A percentile compares a stretch with the other conserved stretches of the same genome.
phyloP scores from a whole-genome alignment of 1,139 yeast genomes.

The Debaryomycetaceae sp. region DNA sequence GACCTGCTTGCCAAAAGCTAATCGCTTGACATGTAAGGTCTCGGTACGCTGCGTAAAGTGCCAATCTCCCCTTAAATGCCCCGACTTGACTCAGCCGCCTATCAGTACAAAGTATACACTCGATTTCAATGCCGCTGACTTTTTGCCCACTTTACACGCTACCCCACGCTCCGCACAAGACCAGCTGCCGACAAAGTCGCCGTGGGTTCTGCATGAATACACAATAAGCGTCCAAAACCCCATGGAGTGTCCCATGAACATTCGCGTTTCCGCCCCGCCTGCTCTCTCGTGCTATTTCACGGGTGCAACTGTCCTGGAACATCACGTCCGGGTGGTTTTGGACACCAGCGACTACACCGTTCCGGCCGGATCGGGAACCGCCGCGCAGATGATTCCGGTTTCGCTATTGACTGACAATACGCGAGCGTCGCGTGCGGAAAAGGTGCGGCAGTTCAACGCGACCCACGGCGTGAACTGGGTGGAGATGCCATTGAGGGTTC shows the following conservation, averaged over 20 bases:
- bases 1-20: slow-evolving; percentile 13
- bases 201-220: background rate
- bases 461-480: slow-evolving; percentile 25
- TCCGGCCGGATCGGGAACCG: slow-evolving; percentile 7
- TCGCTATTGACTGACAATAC: slow-evolving; percentile 20
- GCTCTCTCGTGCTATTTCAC: background rate
- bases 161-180: background rate
- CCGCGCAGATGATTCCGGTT: slow-evolving; percentile 22
- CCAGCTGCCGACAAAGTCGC: background rate
- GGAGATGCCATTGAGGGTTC: slow-evolving; percentile 19
- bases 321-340: background rate
- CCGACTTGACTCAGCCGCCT: slow-evolving; percentile 15
- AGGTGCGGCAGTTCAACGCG: slow-evolving; percentile 8
- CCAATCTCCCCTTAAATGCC: slow-evolving; percentile 15
- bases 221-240: background rate
- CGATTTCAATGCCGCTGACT: slow-evolving; percentile 26
- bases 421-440: slow-evolving; percentile 20
- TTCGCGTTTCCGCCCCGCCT: background rate
- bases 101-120: slow-evolving; percentile 8
- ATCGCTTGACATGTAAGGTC: slow-evolving; percentile 14
- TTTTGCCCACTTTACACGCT: slow-evolving; percentile 16
- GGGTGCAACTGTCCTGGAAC: too few species aligned
- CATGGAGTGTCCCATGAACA: background rate
- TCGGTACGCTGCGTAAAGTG: slow-evolving; percentile 20
- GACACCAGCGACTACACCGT: background rate